Base-by-base conservation (phyloP, 805 yeast genomes). In the Diddensiella caesifluorescens region DNA sequence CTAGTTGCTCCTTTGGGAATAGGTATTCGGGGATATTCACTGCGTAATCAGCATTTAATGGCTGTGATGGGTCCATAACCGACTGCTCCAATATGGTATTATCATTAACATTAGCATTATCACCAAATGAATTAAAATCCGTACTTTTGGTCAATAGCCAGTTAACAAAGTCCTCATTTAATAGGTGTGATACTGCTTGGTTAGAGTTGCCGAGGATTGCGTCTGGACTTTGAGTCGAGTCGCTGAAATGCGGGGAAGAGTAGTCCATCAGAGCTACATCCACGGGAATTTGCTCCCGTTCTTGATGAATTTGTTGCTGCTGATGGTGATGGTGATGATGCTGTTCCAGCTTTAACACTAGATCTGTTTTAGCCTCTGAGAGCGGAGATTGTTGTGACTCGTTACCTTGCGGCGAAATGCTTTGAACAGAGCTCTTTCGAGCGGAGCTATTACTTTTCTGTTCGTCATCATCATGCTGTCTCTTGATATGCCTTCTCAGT, bases 151-250 rank as follows among this genome's bases (percentile, higher is more conserved):
- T 27, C 10, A 48, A 34, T 25, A 51, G 39, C 55, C 55, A 51
- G 27, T 44, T 43, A 42, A 51, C 44, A 22, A 51, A 46, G 30
- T 51, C 55, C 32, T 51, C 53, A 31, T 51, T 51, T 2, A 44
- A 37, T 15, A 49, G 38, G 19, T 51, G 51, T 10, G 52, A 47
- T 10, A 42, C 52, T 10, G 45, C 46, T 23, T 45, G 55, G 32
- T 41, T 51, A 1, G 52, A 41, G 34, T 47, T 49, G 9, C 51
- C 48, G 21, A 51, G 44, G 35, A 46, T 44, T 4, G 51, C 51
- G 5, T 47, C 47, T 5, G 53, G 49, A 30, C 49, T 44, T 4
- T 33, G 42, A 19, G 44, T 38, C 22, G 41, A 39, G 15, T 49
- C 53, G 25, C 43, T 42, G 44, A 49, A 40, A 5, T 29, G 35